These are phyloP conservation scores for Coniochaeta hoffmannii DNA, from an alignment of 2,329 filamentous ascomycete species.

Conservation along the genomic window DNA sequence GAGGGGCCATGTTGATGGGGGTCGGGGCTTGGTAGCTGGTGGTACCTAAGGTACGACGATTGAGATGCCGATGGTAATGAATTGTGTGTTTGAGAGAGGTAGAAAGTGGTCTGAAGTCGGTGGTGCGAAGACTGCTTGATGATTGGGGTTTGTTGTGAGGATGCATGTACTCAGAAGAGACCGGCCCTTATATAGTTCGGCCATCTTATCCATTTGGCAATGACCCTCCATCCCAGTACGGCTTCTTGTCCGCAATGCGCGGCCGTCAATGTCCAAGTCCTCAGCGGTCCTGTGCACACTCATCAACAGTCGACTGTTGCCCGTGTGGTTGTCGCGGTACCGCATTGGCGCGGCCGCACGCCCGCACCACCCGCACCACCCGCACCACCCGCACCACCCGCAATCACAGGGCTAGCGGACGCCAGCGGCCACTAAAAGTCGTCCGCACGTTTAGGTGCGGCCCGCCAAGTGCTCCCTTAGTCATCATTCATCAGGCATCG, in stretches of 20 bases:
- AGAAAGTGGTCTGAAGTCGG: background rate
- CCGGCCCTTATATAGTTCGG: background rate
- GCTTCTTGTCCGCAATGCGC: background rate
- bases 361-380: background rate
- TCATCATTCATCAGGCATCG: too few species aligned
- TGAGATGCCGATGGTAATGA: background rate
- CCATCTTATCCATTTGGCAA: background rate
- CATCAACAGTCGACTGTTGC: too few species aligned
- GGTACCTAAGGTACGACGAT: background rate
- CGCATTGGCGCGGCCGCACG: background rate
- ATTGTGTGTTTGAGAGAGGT: background rate
- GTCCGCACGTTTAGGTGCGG: background rate
- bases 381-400: background rate
- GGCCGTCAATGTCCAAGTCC: background rate
- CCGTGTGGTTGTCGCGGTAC: background rate
- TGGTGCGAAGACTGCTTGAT: too few species aligned
- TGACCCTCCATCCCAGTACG: background rate
- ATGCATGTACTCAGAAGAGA: background rate
- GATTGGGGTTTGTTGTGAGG: background rate
- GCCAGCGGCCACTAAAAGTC: background rate
- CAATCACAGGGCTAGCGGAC: background rate
- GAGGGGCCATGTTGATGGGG: constrained; percentile 16
- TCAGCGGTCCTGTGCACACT: background rate
- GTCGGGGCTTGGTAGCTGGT: background rate
- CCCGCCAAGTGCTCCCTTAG: background rate